Evolutionary conservation across 768 basidiomycete genomes (phyloP).

Genomic region (Russula sp.): DNA sequence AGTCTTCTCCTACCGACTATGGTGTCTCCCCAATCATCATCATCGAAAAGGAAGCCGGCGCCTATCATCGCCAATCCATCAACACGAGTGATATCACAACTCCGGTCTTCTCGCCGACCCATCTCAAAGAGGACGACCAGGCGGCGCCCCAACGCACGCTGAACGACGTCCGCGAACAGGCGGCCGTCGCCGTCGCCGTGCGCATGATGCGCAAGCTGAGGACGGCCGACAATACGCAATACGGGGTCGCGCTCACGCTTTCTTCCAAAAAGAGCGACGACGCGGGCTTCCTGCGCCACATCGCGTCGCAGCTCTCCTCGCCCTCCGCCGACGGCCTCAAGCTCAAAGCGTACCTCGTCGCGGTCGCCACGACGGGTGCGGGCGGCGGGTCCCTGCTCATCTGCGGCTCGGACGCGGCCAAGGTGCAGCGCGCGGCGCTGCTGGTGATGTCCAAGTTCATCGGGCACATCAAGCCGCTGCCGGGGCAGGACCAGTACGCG

Average conservation of each 20-base stretch:
- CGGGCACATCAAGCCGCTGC: conserved; percentile 40
- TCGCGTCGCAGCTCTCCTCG: conserved; percentile 46
- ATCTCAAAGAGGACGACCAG: background rate
- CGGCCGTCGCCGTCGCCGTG: conserved; percentile 49
- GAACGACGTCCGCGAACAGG: conserved; percentile 53
- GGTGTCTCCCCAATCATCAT: conserved; percentile 11
- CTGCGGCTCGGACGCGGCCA: conserved; percentile 45
- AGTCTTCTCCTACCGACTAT: conserved; percentile 18
- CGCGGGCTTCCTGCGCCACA: conserved; percentile 45
- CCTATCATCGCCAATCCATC: conserved; percentile 12
- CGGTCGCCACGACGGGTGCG: conserved; percentile 42
- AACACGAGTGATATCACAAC: conserved; percentile 13
- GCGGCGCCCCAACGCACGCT: conserved; percentile 39
- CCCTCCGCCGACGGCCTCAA: conserved; percentile 37
- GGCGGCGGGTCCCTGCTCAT: conserved; percentile 41
- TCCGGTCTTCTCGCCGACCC: conserved; percentile 13
- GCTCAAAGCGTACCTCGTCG: conserved; percentile 39
- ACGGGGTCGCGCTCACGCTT: conserved; percentile 55
- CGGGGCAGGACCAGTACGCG: conserved; percentile 16
- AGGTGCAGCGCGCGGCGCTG: conserved; percentile 59
- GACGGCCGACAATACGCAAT: conserved; percentile 43
- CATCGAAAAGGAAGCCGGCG: background rate
- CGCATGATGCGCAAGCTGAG: conserved; percentile 45
- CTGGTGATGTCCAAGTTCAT: conserved; percentile 63
- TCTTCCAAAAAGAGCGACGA: conserved; percentile 52